Base-by-base conservation (phyloP, 73 alveolate genomes). In the Paramecium primaurelia region DNA sequence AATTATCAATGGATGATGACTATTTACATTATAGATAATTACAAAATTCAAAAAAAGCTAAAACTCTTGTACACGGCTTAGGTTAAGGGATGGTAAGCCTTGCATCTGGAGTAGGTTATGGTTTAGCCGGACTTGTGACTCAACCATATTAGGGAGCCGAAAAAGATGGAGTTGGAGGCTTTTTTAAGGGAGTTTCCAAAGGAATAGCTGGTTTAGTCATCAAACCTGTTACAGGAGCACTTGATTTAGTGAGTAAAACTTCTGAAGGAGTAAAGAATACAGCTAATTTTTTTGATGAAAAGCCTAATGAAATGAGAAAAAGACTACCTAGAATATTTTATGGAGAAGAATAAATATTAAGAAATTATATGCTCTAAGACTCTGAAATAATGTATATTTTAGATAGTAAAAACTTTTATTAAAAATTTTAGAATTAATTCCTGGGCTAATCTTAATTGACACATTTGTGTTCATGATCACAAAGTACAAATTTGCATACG, bases 251-350 rank as follows among this genome's bases (percentile, higher is more conserved):
- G 34, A 93, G 98, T 26, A 95, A 95, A 88, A 98, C 99, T 20
- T 92, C 99, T 1, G 99, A 97, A 85, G 99, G 99, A 26, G 92
- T 98, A 20, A 95, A 96, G 86, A 98, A 98, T 89, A 96, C 98
- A 14, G 93, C 98, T 73, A 93, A 85, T 94, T 85, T 26, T 75
- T 91, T 93, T 44, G 96, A 94, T 54, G 97, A 95, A 42, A 95
- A 94, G 54, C 97, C 93, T 37, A 69, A 58, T 22, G 94, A 95
- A 86, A 96, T 95, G 30, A 96, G 99, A 92, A 86, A 93, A 32
- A 95, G 99, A 86, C 93, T 93, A 60, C 99, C 99, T 18, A 92
- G 99, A 84, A 97, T 97, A 30, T 95, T 98, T 93, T 98, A 98
- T 47, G 80, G 85, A 25, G 44, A 83, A 30, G 94, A 89, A 49